Evolutionary conservation across 495 filamentous ascomycete species (phyloP), one percentile per base, ranked within the genome.

Genomic region (Daldinia childiae): DNA sequence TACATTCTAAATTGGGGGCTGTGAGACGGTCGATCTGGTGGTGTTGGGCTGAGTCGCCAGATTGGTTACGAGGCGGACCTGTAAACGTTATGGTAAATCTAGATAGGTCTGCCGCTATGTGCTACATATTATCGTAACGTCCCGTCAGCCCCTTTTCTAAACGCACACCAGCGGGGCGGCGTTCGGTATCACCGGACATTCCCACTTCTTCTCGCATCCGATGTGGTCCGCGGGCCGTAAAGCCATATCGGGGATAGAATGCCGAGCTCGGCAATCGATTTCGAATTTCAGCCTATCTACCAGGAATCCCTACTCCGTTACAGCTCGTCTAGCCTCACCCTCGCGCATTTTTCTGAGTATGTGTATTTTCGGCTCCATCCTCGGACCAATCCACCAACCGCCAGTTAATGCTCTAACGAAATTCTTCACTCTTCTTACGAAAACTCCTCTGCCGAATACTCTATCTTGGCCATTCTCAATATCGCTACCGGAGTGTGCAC

Each of bases 361-460:
- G 76, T 84, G 80, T 27, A 92, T 83, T 74, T 79, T 79, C 24
- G 88, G 87, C 67, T 83, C 81, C 86, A 89, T 88, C 71, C 81
- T 80, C 36, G 87, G 86, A 7, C 86, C 87, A 36, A 89, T 62
- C 90, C 90, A 92, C 82, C 87, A 89, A 3, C 90, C 90, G 2
- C 83, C 79, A 0, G 87, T 89, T 7, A 85, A 8, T 9, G 27
- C 57, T 50, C 71, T 78, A 1, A 82, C 65, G 17, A 51, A 6
- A 62, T 77, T 69, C 78, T 77, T 80, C 65, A 68, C 64, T 41
- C 51, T 60, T 11, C 67, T 74, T 12, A 85, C 68, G 21, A 71
- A 62, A 30, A 70, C 60, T 1, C 79, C 80, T 41, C 69, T 75
- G 6, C 82, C 81, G 24, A 81, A 75, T 32, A 81, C 69, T 24